Percentiles rank a stretch among this genome's conserved stretches.
These are phyloP conservation scores for Sporisorium graminicola DNA, from an alignment of 1,284 basidiomycete species.

Conservation along the genomic window DNA sequence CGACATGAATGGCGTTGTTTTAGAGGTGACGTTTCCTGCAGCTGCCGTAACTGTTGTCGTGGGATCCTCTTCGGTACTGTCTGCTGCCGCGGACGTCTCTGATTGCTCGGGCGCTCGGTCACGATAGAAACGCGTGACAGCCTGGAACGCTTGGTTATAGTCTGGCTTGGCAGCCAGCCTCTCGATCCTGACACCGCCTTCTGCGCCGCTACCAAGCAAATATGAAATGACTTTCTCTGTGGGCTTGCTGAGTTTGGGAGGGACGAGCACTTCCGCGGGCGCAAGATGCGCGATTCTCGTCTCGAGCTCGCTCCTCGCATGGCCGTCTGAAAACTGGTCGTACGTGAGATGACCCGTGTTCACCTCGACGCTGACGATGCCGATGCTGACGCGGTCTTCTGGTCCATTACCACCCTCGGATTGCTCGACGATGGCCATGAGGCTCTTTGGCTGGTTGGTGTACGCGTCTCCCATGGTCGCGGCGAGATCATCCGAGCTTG, in stretches of 20 bases:
- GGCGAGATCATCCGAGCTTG: constrained; percentile 74
- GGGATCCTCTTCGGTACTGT: not conserved
- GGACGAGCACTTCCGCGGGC: constrained; percentile 84
- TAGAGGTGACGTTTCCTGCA: constrained; percentile 19
- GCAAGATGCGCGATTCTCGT: constrained; percentile 70
- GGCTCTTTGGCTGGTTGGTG: constrained; percentile 47
- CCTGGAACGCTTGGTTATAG: constrained; percentile 81
- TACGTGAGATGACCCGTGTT: constrained; percentile 91
- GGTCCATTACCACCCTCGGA: constrained; percentile 73
- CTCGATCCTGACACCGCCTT: constrained; percentile 74
- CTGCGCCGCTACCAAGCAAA: constrained; percentile 73
- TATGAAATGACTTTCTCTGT: constrained; percentile 81
- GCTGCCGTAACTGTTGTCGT: constrained; percentile 15
- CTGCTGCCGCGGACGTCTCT: not conserved
- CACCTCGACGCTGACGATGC: constrained; percentile 83
- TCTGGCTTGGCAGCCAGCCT: constrained; percentile 75
- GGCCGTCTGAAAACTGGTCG: constrained; percentile 77
- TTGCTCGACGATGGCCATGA: constrained; percentile 76
- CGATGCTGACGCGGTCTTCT: constrained; percentile 77
- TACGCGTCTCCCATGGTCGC: constrained; percentile 21
- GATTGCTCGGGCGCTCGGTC: constrained; percentile 14
- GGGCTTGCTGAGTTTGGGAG: constrained; percentile 76
- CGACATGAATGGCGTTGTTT: constrained; percentile 17
- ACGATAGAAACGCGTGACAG: constrained; percentile 79
- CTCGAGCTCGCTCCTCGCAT: constrained; percentile 62